A percentile compares a stretch with the other conserved stretches of the same genome.
Evolutionary conservation across 2,329 filamentous ascomycete genomes (phyloP).

Genomic region (Cryphonectria carpinicola): DNA sequence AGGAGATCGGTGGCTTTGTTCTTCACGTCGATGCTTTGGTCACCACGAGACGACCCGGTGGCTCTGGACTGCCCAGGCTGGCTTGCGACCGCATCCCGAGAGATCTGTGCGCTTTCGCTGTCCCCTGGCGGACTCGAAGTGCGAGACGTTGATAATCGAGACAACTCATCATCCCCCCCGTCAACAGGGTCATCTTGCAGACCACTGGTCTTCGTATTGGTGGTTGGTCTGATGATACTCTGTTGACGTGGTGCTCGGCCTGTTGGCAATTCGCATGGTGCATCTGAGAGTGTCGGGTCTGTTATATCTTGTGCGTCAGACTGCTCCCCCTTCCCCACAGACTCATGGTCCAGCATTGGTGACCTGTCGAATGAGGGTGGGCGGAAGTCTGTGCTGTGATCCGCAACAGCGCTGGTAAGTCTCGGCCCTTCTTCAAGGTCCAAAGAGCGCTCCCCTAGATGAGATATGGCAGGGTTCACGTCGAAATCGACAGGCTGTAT

Average conservation of each 20-base stretch:
- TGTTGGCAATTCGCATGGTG: background rate
- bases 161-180: background rate
- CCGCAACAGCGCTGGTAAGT: background rate
- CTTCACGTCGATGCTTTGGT: conserved; percentile 4
- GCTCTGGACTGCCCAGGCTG: background rate
- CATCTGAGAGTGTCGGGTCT: background rate
- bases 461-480: background rate
- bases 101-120: background rate
- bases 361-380: conserved; percentile 14
- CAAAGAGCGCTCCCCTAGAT: conserved; percentile 3
- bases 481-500: background rate
- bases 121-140: background rate
- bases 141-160: background rate
- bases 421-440: conserved; percentile 1
- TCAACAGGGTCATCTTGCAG: background rate
- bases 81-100: background rate
- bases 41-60: background rate
- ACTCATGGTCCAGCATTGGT: conserved; percentile 8
- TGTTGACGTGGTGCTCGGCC: background rate
- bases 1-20: conserved; percentile 21
- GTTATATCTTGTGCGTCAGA: background rate
- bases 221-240: background rate
- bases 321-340: background rate
- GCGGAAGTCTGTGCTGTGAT: conserved; percentile 14
- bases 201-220: background rate